Conservation (phyloP, 495 filamentous ascomycete species). For the Daldinia concentrica region DNA sequence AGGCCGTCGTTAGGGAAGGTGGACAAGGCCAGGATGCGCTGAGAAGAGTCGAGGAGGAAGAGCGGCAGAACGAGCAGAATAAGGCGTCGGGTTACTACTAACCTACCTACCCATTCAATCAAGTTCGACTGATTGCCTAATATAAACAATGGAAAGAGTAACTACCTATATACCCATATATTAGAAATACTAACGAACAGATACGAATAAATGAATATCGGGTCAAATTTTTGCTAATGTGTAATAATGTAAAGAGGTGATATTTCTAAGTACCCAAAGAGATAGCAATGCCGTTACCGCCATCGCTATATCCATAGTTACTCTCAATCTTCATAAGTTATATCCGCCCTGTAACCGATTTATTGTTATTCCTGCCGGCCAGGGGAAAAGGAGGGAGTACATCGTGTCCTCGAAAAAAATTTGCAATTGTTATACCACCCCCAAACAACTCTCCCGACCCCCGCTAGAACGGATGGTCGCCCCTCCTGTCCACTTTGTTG, state of each 20-base stretch:
- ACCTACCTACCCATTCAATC: neutral
- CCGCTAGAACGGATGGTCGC: slow-evolving; percentile 8
- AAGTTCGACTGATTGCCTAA: too few species aligned
- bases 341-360: neutral
- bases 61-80: slow-evolving; percentile 29
- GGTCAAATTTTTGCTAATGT: neutral
- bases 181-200: neutral
- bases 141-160: too few species aligned
- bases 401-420: neutral
- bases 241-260: neutral
- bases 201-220: neutral
- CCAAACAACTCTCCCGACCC: slow-evolving; percentile 7
- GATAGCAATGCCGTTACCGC: neutral
- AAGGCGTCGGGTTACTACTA: neutral
- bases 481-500: slow-evolving; percentile 9
- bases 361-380: neutral
- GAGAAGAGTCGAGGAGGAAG: slow-evolving; percentile 22
- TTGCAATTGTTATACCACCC: neutral
- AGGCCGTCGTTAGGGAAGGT: slow-evolving; percentile 30
- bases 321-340: neutral
- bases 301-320: neutral
- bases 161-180: neutral
- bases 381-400: neutral
- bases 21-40: slow-evolving; percentile 13
- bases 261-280: neutral